phyloP scores from a whole-genome alignment of 441 rosid species.

The Macaranga tanarius region DNA sequence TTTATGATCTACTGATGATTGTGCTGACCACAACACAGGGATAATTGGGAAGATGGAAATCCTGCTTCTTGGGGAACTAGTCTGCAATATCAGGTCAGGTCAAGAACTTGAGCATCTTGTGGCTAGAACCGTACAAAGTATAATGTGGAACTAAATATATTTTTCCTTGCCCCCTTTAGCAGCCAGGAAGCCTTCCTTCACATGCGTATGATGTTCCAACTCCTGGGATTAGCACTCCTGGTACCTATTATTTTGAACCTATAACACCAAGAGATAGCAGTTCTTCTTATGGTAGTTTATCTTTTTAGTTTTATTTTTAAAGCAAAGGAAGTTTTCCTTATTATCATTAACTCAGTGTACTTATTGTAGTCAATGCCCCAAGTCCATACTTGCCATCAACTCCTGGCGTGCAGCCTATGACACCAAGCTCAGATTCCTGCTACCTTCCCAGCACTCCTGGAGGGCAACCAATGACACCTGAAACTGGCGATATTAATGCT shows the following conservation, averaged over 20 bases:
- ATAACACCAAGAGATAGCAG: conserved; percentile 90
- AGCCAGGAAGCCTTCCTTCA: conserved; percentile 95
- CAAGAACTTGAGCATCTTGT: conserved; percentile 18
- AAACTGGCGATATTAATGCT: conserved; percentile 85
- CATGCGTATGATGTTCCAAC: conserved; percentile 92
- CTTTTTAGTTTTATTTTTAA: conserved; percentile 2
- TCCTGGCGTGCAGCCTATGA: conserved; percentile 94
- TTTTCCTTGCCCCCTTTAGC: conserved; percentile 23
- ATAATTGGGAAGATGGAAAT: conserved; percentile 94
- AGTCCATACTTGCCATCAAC: conserved; percentile 94
- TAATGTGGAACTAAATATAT: background rate
- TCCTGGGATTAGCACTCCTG: conserved; percentile 95
- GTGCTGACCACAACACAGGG: conserved; percentile 39
- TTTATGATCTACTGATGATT: too few species aligned
- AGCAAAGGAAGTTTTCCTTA: background rate
- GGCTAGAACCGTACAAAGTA: background rate
- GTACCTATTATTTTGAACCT: conserved; percentile 83
- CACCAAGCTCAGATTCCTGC: conserved; percentile 73
- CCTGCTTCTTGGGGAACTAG: conserved; percentile 95
- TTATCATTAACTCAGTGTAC: conserved; percentile 17
- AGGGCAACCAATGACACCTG: conserved; percentile 99
- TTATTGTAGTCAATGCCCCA: conserved; percentile 74
- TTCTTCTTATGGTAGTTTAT: conserved; percentile 61
- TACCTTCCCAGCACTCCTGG: conserved; percentile 94
- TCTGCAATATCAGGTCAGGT: conserved; percentile 96